A percentile compares a stretch with the other conserved stretches of the same genome.
Conservation (phyloP, 495 filamentous ascomycete genomes). For the Talaromyces wortmannii region DNA sequence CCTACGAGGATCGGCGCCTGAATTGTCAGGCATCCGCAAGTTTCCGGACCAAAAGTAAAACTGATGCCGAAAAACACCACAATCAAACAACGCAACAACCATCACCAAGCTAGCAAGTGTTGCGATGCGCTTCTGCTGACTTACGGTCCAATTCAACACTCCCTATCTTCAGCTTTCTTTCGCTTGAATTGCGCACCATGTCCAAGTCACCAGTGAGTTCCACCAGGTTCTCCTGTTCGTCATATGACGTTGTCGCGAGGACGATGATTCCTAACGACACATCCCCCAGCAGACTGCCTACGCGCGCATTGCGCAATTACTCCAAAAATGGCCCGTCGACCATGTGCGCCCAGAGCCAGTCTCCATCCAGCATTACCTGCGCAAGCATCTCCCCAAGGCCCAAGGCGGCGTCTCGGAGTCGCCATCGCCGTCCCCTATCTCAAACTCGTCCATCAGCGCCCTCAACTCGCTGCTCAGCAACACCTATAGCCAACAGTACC, state of each 20-base stretch:
- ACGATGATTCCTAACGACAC: constrained; percentile 9
- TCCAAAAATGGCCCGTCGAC: constrained; percentile 75
- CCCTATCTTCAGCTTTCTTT: too few species aligned
- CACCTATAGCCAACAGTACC: constrained; percentile 64
- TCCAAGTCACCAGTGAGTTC: constrained; percentile 20
- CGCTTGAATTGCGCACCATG: constrained; percentile 10
- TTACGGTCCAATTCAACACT: too few species aligned
- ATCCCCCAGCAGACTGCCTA: constrained; percentile 46
- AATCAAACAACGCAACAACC: neutral
- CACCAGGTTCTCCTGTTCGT: neutral
- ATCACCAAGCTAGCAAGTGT: too few species aligned
- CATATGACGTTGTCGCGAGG: constrained; percentile 1
- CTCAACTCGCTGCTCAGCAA: constrained; percentile 70
- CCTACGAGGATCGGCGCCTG: constrained; percentile 1
- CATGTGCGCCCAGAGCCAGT: constrained; percentile 64
- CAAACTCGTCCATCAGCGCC: constrained; percentile 60
- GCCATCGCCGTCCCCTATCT: constrained; percentile 25
- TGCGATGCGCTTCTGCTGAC: too few species aligned
- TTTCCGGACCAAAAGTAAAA: neutral
- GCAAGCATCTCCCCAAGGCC: constrained; percentile 45
- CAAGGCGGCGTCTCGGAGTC: neutral
- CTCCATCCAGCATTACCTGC: constrained; percentile 65
- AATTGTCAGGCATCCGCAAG: neutral
- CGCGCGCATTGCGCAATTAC: constrained; percentile 45
- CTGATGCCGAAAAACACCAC: neutral